Conservation (phyloP, 2,329 filamentous ascomycete genomes). For the Trichoderma endophyticum region DNA sequence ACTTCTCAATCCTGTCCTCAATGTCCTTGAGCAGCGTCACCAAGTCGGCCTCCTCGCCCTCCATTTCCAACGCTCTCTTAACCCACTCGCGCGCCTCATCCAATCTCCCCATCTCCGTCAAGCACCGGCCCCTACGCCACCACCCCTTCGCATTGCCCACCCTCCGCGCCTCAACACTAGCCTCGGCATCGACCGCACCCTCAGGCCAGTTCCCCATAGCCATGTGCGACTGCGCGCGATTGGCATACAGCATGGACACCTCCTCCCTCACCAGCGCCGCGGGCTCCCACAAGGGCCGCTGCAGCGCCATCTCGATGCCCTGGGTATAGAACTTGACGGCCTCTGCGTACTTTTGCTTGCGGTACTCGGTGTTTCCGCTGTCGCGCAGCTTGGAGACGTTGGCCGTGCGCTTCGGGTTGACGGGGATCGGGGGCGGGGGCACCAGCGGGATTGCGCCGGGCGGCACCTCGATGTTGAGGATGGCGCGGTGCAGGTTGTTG, state of each 20-base stretch:
- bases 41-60: slow-evolving; percentile 67
- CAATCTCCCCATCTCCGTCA: slow-evolving; percentile 85
- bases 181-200: slow-evolving; percentile 81
- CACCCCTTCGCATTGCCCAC: slow-evolving; percentile 90
- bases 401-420: slow-evolving; percentile 87
- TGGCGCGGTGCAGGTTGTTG: slow-evolving; percentile 72
- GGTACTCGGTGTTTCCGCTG: slow-evolving; percentile 76
- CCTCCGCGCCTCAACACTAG: slow-evolving; percentile 81
- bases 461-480: slow-evolving; percentile 56
- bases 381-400: slow-evolving; percentile 90
- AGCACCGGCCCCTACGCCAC: slow-evolving; percentile 81
- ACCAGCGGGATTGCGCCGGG: slow-evolving; percentile 56
- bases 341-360: slow-evolving; percentile 70
- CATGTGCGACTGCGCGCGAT: slow-evolving; percentile 90
- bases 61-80: slow-evolving; percentile 73
- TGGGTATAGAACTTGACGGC: slow-evolving; percentile 79
- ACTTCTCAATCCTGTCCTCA: slow-evolving; percentile 44
- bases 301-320: slow-evolving; percentile 85
- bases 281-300: slow-evolving; percentile 84
- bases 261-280: slow-evolving; percentile 81
- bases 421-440: slow-evolving; percentile 82
- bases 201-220: slow-evolving; percentile 77
- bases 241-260: slow-evolving; percentile 72
- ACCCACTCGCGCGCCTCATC: slow-evolving; percentile 82
- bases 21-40: slow-evolving; percentile 62